Evolutionary conservation across 179 eudicot species (phyloP).

Genomic region (Silene vulgaris): DNA sequence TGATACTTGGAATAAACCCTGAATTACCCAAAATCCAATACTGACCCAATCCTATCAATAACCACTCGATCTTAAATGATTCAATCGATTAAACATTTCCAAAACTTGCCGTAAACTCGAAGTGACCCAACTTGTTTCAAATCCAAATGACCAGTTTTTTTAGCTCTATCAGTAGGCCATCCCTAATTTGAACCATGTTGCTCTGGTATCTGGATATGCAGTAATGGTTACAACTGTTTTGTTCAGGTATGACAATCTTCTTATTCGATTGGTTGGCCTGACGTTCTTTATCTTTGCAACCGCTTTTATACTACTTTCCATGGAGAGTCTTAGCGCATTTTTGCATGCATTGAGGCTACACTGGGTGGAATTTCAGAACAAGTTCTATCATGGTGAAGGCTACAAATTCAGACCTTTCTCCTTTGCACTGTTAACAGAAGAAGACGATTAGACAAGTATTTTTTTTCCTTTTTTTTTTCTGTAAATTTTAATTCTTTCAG

Average conservation of each 20-base stretch:
- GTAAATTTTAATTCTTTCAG: slow-evolving; percentile 28
- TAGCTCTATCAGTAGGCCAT: not conserved
- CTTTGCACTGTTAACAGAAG: slow-evolving; percentile 62
- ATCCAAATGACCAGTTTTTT: not conserved
- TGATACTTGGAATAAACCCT: not conserved
- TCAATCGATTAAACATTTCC: no score
- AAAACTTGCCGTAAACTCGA: no score
- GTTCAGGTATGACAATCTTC: slow-evolving; percentile 68
- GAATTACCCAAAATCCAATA: not conserved
- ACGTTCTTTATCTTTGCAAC: slow-evolving; percentile 81
- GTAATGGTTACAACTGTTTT: slow-evolving; percentile 1
- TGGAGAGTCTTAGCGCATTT: slow-evolving; percentile 93
- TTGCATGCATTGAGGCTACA: slow-evolving; percentile 96
- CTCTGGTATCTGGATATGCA: not conserved
- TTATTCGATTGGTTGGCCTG: slow-evolving; percentile 66
- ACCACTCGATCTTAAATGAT: no score
- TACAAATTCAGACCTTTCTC: slow-evolving; percentile 88
- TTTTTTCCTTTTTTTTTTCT: slow-evolving; percentile 9
- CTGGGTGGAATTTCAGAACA: slow-evolving; percentile 91
- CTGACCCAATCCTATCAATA: not conserved
- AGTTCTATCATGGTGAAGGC: slow-evolving; percentile 87
- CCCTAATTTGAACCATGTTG: not conserved
- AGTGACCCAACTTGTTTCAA: not conserved
- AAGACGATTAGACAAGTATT: slow-evolving; percentile 49
- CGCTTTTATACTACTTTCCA: slow-evolving; percentile 79